phyloP scores from a whole-genome alignment of 108 stramenopile species.

The Heterococcus sp. region DNA sequence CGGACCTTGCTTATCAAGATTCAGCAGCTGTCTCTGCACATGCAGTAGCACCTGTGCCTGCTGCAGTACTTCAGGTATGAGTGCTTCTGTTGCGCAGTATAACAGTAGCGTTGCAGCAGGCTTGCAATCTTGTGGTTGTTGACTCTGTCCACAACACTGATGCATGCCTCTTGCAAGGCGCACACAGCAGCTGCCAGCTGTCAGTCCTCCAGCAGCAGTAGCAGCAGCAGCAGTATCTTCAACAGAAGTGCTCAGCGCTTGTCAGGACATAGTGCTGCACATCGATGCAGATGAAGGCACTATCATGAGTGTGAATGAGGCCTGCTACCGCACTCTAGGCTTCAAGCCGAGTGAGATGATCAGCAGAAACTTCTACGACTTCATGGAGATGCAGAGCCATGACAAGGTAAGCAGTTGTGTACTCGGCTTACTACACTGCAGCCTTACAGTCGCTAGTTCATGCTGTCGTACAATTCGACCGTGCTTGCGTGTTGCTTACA shows the following conservation, averaged over 20 bases:
- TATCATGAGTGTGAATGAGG: not conserved
- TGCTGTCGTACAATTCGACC: no score
- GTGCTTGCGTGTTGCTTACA: no score
- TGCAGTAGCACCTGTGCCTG: no score
- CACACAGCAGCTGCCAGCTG: no score
- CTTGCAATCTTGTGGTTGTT: not conserved
- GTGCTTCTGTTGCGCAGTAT: no score
- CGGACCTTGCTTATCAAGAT: no score
- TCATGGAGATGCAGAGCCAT: not conserved
- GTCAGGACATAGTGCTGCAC: not conserved
- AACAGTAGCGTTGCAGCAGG: not conserved
- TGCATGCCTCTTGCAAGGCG: not conserved
- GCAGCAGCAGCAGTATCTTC: not conserved
- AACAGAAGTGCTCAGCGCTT: not conserved
- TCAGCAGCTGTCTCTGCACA: no score
- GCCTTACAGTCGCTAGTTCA: no score
- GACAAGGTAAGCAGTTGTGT: not conserved
- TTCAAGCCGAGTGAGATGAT: not conserved
- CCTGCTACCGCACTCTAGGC: not conserved
- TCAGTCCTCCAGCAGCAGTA: no score
- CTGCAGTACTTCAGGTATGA: no score
- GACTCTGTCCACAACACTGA: not conserved
- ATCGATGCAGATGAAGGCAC: not conserved
- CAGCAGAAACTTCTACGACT: not conserved
- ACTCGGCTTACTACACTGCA: no score